phyloP scores from a whole-genome alignment of 2,329 filamentous ascomycete genomes.

The Teratosphaeria gauchensis region DNA sequence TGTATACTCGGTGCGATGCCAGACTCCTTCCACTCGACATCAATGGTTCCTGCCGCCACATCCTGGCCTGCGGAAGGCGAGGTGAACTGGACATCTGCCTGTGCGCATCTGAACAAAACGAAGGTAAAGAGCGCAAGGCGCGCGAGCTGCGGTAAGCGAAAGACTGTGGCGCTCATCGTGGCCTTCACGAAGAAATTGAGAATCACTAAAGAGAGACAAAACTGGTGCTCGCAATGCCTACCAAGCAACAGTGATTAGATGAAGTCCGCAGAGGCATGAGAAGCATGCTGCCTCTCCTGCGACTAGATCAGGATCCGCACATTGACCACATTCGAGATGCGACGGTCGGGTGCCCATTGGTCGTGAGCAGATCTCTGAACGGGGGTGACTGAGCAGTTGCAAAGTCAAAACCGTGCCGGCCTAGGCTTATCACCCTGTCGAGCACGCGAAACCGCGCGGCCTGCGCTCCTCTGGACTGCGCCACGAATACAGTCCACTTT shows the following conservation, averaged over 20 bases:
- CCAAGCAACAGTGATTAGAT: no score
- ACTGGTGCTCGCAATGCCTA: not conserved
- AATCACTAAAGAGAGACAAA: not conserved
- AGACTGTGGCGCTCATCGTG: not conserved
- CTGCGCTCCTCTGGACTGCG: not conserved
- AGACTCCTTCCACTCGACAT: slow-evolving; percentile 3
- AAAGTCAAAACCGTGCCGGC: not conserved
- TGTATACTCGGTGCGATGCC: not conserved
- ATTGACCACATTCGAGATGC: not conserved
- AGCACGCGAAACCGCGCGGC: not conserved
- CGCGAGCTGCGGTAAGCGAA: not conserved
- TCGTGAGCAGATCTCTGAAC: not conserved
- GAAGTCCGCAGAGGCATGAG: no score
- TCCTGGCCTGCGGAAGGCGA: not conserved
- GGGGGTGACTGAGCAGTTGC: not conserved
- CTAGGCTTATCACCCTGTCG: not conserved
- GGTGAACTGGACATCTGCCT: slow-evolving; percentile 2
- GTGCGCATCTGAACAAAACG: not conserved
- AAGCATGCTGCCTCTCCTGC: no score
- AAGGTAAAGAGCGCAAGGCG: not conserved
- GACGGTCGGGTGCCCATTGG: no score
- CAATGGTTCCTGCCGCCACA: slow-evolving; percentile 1
- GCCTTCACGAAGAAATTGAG: not conserved
- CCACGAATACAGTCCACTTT: not conserved
- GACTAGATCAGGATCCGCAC: no score